These are phyloP conservation scores for Lasiodiplodia sp. DNA, from an alignment of 2,329 filamentous ascomycete species.

Conservation along the genomic window DNA sequence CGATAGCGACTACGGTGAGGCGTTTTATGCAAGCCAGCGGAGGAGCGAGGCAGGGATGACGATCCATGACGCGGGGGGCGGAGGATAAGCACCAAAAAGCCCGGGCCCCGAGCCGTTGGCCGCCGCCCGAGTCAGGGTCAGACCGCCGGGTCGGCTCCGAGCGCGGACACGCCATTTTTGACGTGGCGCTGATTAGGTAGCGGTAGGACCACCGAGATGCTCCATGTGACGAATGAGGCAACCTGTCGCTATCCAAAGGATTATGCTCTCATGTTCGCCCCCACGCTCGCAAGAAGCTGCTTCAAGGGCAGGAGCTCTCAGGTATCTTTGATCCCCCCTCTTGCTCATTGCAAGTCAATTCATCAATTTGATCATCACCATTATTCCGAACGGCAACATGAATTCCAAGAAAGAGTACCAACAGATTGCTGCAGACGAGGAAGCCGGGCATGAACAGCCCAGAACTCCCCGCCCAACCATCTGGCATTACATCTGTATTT, in stretches of 20 bases:
- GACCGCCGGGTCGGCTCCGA: background rate
- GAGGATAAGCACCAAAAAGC: background rate
- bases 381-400: background rate
- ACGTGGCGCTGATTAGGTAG: background rate
- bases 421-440: conserved; percentile 6
- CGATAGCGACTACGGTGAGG: background rate
- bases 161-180: background rate
- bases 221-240: background rate
- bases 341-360: background rate
- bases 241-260: background rate
- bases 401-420: conserved; percentile 15
- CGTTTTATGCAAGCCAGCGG: background rate
- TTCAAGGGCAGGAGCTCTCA: background rate
- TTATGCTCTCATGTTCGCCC: background rate
- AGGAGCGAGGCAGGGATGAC: conserved; percentile 1
- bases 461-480: background rate
- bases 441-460: background rate
- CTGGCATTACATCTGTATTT: conserved; percentile 2
- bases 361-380: background rate
- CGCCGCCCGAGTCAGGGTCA: background rate
- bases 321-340: background rate
- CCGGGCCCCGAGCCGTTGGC: background rate
- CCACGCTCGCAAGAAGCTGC: background rate
- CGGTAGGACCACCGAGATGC: background rate
- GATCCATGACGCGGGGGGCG: background rate